Percentiles rank a stretch among this genome's conserved stretches.
phyloP scores from a whole-genome alignment of 805 yeast genomes.

The Ogataea polymorpha region DNA sequence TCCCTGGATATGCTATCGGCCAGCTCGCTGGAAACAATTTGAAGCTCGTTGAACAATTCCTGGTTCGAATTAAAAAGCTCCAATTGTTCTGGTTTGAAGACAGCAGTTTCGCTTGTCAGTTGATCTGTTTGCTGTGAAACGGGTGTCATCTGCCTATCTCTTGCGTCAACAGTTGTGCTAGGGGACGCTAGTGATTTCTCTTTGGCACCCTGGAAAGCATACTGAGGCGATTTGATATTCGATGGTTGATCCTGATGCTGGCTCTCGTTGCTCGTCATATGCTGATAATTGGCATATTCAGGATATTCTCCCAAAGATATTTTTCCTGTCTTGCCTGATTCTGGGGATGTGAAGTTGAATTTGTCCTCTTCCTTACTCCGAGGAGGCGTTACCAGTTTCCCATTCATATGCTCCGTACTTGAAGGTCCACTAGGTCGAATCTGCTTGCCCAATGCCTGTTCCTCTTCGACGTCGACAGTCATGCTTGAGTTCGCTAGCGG shows the following conservation, averaged over 20 bases:
- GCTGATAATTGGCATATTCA: slow-evolving; percentile 1
- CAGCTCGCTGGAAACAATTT: slow-evolving; percentile 65
- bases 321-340: slow-evolving; percentile 6
- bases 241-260: neutral
- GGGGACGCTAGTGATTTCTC: too few relatives aligned
- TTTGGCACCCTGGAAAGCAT: too few relatives aligned
- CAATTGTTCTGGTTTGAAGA: slow-evolving; percentile 56
- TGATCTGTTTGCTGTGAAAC: neutral
- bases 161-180: too few relatives aligned
- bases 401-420: too few relatives aligned
- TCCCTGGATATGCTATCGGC: slow-evolving; percentile 73
- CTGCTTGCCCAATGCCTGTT: neutral
- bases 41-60: slow-evolving; percentile 58
- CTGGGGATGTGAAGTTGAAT: slow-evolving; percentile 12
- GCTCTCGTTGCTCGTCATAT: neutral
- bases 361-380: slow-evolving; percentile 5
- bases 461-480: slow-evolving; percentile 3
- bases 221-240: neutral
- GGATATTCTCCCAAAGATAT: slow-evolving; percentile 3
- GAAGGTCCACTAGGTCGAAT: too few relatives aligned
- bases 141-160: neutral
- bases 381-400: neutral
- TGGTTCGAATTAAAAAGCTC: slow-evolving; percentile 59
- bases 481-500: slow-evolving; percentile 7
- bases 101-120: neutral